Evolutionary conservation across 2,329 filamentous ascomycete genomes (phyloP), one percentile per base, ranked within the genome.

Genomic region (Xylariaceae sp.): DNA sequence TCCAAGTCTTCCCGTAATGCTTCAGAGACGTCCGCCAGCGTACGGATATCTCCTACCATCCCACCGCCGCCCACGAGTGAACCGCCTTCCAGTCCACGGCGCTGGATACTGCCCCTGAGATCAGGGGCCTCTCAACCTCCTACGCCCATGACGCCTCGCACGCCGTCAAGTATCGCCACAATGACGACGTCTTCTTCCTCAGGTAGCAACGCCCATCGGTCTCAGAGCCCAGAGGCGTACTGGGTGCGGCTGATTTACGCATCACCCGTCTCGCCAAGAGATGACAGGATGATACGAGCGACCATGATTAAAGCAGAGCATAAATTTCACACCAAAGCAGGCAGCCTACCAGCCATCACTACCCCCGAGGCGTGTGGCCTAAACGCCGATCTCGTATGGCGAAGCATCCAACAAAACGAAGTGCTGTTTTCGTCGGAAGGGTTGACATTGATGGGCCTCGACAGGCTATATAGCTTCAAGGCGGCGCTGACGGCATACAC

Each of bases 391-490:
- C 72, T 87, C 12, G 73, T 85, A 47, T 73, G 75, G 51, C 75
- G 77, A 54, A 85, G 81, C 31, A 71, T 84, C 30, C 64, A 71
- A 41, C 84, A 87, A 62, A 82, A 85, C 64, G 80, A 84, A 55
- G 69, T 81, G 29, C 73, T 87, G 51, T 86, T 84, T 72, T 76
- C 77, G 1, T 76, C 80, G 1, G 78, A 80, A 30, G 81, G 81
- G 19, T 73, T 87, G 8, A 83, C 77, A 0, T 70, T 87, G 6
- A 67, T 85, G 11, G 76, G 81, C 0, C 74, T 86, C 8, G 84
- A 87, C 67, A 76, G 81, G 48, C 68, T 85, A 45, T 87, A 85
- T 70, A 83, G 80, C 42, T 81, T 87, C 71, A 85, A 85, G 67
- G 74, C 75, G 46, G 80, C 81, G 1, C 73, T 87, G 8, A 75